phyloP scores from a whole-genome alignment of 2,329 filamentous ascomycete genomes.

The Colletotrichum siamense region DNA sequence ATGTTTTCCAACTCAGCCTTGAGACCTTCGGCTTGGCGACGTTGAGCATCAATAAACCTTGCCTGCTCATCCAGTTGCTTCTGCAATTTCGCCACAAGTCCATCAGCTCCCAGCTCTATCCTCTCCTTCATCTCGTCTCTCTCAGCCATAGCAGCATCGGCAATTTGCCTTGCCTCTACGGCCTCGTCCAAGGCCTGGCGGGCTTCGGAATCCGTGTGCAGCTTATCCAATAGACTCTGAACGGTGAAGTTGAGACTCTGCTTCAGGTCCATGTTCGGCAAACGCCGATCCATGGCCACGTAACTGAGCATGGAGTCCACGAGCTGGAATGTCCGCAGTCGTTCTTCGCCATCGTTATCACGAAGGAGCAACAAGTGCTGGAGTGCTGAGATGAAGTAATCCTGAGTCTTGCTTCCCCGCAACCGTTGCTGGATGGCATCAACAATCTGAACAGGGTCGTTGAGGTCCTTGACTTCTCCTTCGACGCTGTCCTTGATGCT shows the following conservation, averaged over 20 bases:
- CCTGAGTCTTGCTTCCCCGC: slow-evolving; percentile 82
- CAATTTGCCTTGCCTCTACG: slow-evolving; percentile 87
- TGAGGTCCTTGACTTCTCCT: slow-evolving; percentile 88
- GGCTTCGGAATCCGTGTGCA: slow-evolving; percentile 96
- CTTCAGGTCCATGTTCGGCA: slow-evolving; percentile 97
- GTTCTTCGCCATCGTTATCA: slow-evolving; percentile 90
- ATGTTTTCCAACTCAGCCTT: slow-evolving; percentile 90
- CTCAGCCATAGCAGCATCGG: slow-evolving; percentile 94
- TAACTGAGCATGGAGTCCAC: slow-evolving; percentile 99
- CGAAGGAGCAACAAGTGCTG: slow-evolving; percentile 94
- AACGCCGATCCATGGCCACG: slow-evolving; percentile 94
- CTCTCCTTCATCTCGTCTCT: slow-evolving; percentile 92
- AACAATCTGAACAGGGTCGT: slow-evolving; percentile 89
- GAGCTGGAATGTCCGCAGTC: slow-evolving; percentile 93
- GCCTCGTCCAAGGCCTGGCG: slow-evolving; percentile 91
- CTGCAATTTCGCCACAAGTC: slow-evolving; percentile 89
- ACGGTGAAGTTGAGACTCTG: slow-evolving; percentile 98
- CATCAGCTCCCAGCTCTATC: slow-evolving; percentile 90
- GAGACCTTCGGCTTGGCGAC: slow-evolving; percentile 82
- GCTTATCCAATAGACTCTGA: slow-evolving; percentile 90
- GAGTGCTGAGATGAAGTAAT: slow-evolving; percentile 95
- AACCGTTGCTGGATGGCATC: slow-evolving; percentile 91
- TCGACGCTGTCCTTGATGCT: slow-evolving; percentile 90
- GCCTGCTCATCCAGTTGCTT: slow-evolving; percentile 93
- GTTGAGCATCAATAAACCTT: slow-evolving; percentile 87